Percentiles rank a stretch among this genome's conserved stretches.
These are phyloP conservation scores for Flaveria ramosissima DNA, from an alignment of 129 eudicot species.

Conservation along the genomic window DNA sequence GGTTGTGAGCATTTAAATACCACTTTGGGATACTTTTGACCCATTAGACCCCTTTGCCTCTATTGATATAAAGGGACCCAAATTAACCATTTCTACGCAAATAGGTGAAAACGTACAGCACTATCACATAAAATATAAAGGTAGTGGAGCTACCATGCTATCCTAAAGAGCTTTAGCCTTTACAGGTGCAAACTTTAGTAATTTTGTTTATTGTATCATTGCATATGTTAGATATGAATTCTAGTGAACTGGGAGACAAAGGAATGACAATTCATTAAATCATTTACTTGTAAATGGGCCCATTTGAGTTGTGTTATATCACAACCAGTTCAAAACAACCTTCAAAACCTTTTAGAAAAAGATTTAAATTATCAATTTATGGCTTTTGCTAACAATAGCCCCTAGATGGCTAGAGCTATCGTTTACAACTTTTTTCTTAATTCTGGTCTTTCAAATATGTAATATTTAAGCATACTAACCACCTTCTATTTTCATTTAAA, in stretches of 20 bases:
- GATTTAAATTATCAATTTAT: not conserved
- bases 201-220: not conserved
- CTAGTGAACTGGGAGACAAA: slow-evolving; percentile 2
- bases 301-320: not conserved
- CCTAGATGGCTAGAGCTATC: not conserved
- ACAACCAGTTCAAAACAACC: not conserved
- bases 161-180: not conserved
- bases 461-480: not conserved
- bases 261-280: not conserved
- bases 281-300: not conserved
- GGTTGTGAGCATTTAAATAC: not conserved
- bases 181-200: not conserved
- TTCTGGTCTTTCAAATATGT: no score
- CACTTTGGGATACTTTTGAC: not conserved
- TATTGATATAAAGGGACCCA: not conserved
- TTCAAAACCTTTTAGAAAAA: not conserved
- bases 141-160: not conserved
- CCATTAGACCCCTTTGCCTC: not conserved
- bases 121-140: not conserved
- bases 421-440: not conserved
- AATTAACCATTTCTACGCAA: not conserved
- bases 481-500: not conserved
- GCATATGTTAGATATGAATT: not conserved
- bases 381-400: slow-evolving; percentile 3
- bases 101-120: not conserved